These are phyloP conservation scores for Pseudogymnoascus sp. DNA, from an alignment of 2,329 filamentous ascomycete genomes.

Conservation along the genomic window DNA sequence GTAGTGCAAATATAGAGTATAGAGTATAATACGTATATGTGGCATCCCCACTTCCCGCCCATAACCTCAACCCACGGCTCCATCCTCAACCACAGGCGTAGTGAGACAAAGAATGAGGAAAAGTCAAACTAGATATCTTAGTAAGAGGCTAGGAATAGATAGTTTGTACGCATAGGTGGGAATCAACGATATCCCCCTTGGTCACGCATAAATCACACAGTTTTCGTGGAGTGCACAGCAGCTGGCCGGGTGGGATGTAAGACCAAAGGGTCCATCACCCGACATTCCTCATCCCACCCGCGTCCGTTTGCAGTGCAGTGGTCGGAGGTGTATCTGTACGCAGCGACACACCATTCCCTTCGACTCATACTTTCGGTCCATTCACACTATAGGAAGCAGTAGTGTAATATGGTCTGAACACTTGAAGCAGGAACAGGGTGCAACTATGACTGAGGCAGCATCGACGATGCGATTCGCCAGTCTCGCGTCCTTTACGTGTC, in stretches of 20 bases:
- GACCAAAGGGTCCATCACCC: background rate
- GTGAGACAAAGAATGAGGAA: background rate
- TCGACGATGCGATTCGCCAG: background rate
- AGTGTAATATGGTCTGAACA: no score
- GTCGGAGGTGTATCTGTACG: background rate
- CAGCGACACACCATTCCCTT: no score
- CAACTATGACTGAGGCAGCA: background rate
- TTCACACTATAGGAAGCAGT: no score
- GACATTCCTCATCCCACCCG: background rate
- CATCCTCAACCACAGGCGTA: background rate
- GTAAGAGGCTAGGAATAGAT: no score
- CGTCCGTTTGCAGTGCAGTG: background rate
- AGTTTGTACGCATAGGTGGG: background rate
- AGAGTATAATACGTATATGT: no score
- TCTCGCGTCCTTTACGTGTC: background rate
- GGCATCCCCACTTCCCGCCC: no score
- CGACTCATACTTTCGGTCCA: no score
- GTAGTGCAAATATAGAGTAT: no score
- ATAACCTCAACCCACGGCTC: no score
- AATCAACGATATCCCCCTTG: background rate
- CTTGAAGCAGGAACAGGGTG: background rate
- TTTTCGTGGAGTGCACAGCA: no score
- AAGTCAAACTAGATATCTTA: no score
- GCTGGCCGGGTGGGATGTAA: no score
- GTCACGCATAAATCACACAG: background rate